Base-by-base conservation (phyloP, 1,284 basidiomycete genomes). In the Microbotryomycetes sp. region DNA sequence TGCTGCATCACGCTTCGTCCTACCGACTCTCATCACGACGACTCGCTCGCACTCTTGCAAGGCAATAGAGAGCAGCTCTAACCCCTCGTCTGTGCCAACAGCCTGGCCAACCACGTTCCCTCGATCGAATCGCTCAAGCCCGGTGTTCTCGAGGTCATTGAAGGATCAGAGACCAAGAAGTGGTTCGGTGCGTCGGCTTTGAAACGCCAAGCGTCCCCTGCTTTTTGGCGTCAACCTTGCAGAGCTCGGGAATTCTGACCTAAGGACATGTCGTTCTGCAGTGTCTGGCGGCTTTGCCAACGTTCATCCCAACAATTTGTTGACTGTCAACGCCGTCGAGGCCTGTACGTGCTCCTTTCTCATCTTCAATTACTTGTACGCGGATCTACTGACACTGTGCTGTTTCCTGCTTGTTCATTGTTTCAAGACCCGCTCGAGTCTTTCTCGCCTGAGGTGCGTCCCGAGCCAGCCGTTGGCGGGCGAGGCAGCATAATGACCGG, bases 221-320 rank as follows among this genome's bases (percentile, higher is more conserved):
- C 35, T 18, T 28, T 23, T 18, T 41, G 24, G 29, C 11, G 15
- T 46, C 28, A 15, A 30, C n/a, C 47, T 26, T 23, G 29, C 24
- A 23, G 29, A 48, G 23, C 15, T 51, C 52, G 51, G 47, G 54
- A 45, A 27, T 50, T 51, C 23, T 45, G 29, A 35, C n/a, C n/a
- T n/a, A n/a, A n/a, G n/a, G n/a, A n/a, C n/a, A n/a, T n/a, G n/a
- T n/a, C 2, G 1, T 23, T 28, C n/a, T 29, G 59, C 70, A 97
- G 96, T 91, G 57, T 97, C 94, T 61, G 88, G 90, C 67, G 96
- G 96, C 62, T 97, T 99, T 75, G 94, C 96, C 59, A 97, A 89
- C 62, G 90, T 99, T 54, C 96, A 98, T 79, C 90, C 91, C 55
- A 92, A 93, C 81, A 99, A 97, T 83, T 86, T 83, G 71, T 81